Evolutionary conservation across 2,329 filamentous ascomycete species (phyloP), one percentile per base, ranked within the genome.

Genomic region (Verticillium tricorpus): DNA sequence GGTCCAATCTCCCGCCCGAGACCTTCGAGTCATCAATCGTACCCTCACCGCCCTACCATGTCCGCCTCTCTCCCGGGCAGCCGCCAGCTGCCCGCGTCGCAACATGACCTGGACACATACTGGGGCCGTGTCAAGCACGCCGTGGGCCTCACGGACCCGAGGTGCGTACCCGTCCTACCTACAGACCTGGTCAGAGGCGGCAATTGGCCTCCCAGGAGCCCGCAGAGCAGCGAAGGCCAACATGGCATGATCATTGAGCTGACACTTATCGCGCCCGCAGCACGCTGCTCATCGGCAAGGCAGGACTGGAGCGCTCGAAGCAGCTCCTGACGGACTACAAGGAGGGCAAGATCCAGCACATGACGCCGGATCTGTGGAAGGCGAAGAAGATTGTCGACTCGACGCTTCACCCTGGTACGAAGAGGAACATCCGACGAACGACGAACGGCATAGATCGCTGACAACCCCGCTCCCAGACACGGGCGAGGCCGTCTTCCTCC

Each of bases 361-460:
- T 98, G 92, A 96, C 89, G 19, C 89, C 92, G 1, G 91, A 97
- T 70, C 79, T 99, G 69, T 99, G 95, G 95, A 82, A 85, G 65
- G 95, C 95, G 55, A 99, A 99, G 85, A 97, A 97, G 83, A 88
- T 97, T 67, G 91, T 98, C 61, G 95, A 99, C 77, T 94, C 95
- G 64, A 99, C 95, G 15, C 79, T 99, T 67, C 95, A 99, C 75
- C 95, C 95, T 67, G 93, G 93, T 96, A 86, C 67, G 82, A 50
- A 7, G 15, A 40, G 37, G 15, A 40, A 40, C 28, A 1, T n/a
- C 2, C 37, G 9, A 22, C 54, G 31, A 59, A 63, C 37, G 9
- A 22, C 54, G 31, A 59, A 63, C 61, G 19, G 8, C 40, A 50
- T 50, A 28, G 40, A 64, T 68, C 67, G 66, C 60, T 7, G 31